A percentile compares a stretch with the other conserved stretches of the same genome.
Conservation (phyloP, 441 rosid species). For the Arabidopsis hybrid region DNA sequence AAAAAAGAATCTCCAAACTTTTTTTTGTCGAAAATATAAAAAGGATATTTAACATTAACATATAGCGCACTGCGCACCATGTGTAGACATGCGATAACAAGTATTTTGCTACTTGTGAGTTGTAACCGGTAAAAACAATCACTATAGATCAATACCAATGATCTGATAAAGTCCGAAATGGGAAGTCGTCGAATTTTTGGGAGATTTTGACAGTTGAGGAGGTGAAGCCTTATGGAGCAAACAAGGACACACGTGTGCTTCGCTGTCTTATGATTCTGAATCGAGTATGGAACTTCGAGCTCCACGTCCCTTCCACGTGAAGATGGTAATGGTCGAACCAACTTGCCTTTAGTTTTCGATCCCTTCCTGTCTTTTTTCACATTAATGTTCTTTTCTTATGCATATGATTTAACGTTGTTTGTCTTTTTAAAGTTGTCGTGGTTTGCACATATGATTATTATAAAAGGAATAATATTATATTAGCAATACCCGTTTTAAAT, state of each 20-base stretch:
- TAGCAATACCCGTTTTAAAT: background rate
- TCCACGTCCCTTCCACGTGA: slow-evolving; percentile 44
- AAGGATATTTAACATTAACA: no score
- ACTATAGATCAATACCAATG: background rate
- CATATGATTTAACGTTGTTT: slow-evolving; percentile 10
- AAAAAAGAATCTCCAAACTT: no score
- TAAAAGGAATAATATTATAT: background rate
- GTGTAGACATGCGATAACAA: no score
- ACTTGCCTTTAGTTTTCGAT: slow-evolving; percentile 36
- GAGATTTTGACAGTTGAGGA: slow-evolving; percentile 3
- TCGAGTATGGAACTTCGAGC: slow-evolving; percentile 42
- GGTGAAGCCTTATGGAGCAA: slow-evolving; percentile 41
- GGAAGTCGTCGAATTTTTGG: background rate
- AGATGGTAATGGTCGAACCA: slow-evolving; percentile 34
- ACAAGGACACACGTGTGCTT: slow-evolving; percentile 47
- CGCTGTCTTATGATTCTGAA: slow-evolving; percentile 42
- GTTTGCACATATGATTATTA: slow-evolving; percentile 21
- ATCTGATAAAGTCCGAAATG: background rate
- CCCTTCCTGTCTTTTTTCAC: slow-evolving; percentile 36
- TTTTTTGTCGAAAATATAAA: no score
- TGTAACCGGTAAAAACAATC: background rate
- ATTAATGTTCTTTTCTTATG: slow-evolving; percentile 1
- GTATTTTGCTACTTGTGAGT: no score
- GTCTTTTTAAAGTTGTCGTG: slow-evolving; percentile 11
- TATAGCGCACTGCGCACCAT: no score